These are phyloP conservation scores for Hymenoscyphus salicellus DNA, from an alignment of 2,329 filamentous ascomycete species.

Conservation along the genomic window DNA sequence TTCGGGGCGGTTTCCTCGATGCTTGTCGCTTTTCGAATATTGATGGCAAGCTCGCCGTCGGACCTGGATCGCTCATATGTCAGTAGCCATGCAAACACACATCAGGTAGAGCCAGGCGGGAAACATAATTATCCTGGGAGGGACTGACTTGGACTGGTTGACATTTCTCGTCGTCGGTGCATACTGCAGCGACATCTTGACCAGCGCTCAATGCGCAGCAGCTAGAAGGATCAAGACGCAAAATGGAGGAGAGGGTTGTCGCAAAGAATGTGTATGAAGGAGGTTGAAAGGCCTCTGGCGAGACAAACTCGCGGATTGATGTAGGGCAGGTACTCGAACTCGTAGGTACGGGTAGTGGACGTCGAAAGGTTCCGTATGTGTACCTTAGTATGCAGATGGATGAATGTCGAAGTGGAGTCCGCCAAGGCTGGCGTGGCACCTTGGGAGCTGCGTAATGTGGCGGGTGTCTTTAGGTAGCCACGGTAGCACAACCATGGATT, in stretches of 20 bases:
- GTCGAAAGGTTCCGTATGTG: background rate
- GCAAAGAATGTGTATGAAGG: conserved; percentile 5
- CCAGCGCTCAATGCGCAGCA: conserved; percentile 22
- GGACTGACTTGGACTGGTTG: conserved; percentile 36
- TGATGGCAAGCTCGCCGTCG: conserved; percentile 66
- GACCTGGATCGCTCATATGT: conserved; percentile 45
- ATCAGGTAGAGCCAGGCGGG: background rate
- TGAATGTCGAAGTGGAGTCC: conserved; percentile 10
- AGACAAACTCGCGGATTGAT: background rate
- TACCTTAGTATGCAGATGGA: background rate
- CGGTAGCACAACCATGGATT: too few relatives aligned
- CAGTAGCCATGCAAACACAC: conserved; percentile 13
- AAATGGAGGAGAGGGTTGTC: background rate
- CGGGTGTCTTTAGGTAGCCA: conserved; percentile 7
- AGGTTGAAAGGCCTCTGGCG: background rate
- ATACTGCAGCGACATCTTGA: conserved; percentile 32
- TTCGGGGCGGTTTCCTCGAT: conserved; percentile 66
- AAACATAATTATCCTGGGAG: too few relatives aligned
- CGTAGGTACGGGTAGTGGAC: background rate
- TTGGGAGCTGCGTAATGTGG: conserved; percentile 28
- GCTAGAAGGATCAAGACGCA: background rate
- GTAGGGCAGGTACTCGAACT: background rate
- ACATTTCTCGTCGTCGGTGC: conserved; percentile 34
- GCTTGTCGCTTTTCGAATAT: conserved; percentile 68
- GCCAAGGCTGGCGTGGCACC: conserved; percentile 7